phyloP scores from a whole-genome alignment of 2,329 filamentous ascomycete genomes.

The Lasiodiplodia sp. region DNA sequence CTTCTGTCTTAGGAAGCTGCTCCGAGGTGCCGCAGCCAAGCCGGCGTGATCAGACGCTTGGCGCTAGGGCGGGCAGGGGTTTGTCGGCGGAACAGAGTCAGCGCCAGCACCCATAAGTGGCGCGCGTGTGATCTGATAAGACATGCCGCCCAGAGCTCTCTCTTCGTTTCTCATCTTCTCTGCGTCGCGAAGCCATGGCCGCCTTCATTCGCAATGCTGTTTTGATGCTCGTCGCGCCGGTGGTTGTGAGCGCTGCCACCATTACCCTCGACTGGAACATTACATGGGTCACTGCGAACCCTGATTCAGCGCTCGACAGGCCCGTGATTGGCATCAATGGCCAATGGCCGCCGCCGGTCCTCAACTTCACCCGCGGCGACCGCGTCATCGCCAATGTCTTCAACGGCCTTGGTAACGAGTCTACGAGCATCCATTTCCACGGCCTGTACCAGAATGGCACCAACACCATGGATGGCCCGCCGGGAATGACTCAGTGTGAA shows the following conservation, averaged over 20 bases:
- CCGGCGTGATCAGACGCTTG: too few species aligned
- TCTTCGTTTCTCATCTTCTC: conserved; percentile 64
- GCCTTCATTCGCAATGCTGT: conserved; percentile 37
- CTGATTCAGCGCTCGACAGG: conserved; percentile 57
- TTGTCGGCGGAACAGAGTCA: too few species aligned
- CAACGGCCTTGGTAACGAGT: conserved; percentile 70
- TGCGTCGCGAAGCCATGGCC: conserved; percentile 52
- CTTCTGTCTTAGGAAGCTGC: neutral
- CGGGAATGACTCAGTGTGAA: conserved; percentile 64
- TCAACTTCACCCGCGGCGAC: conserved; percentile 78
- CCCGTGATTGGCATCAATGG: conserved; percentile 73
- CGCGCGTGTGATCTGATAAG: neutral
- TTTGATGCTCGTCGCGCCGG: conserved; percentile 38
- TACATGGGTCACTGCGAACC: conserved; percentile 63
- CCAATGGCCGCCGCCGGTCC: conserved; percentile 74
- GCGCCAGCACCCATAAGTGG: neutral
- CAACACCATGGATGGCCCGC: conserved; percentile 76
- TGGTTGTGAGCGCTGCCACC: conserved; percentile 38
- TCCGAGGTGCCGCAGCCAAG: too few species aligned
- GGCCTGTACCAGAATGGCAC: conserved; percentile 82
- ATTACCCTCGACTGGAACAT: conserved; percentile 61
- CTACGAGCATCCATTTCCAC: conserved; percentile 77
- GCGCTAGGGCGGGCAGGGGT: too few species aligned
- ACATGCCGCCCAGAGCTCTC: neutral
- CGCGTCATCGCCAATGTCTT: conserved; percentile 71